Base-by-base conservation (phyloP, 345 rosid genomes). In the Citrus hindsii region DNA sequence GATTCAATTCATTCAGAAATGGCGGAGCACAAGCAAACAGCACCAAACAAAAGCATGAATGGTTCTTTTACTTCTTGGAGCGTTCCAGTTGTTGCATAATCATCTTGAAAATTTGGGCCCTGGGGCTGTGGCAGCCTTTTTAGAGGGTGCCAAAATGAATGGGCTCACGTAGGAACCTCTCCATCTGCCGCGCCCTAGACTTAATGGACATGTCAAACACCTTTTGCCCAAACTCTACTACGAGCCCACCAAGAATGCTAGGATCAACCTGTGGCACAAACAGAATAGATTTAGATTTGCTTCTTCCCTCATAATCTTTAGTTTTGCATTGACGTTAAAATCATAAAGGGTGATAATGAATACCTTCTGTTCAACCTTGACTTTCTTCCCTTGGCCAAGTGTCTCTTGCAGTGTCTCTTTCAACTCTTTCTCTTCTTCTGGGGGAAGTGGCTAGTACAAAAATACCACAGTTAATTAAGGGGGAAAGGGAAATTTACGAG, bases 201-300 rank as follows among this genome's bases (percentile, higher is more conserved):
- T 69, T 88, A 64, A 96, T 96, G 69, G 98, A 96, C 99, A 94
- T 88, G 86, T 96, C 99, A 81, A 96, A 86, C 82, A 96, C 94
- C 95, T 96, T 92, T 76, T 85, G 92, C n/a, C 70, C 83, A 32
- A 92, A 96, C 89, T 96, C 95, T 30, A 96, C 92, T 48, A 94
- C 85, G 7, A 96, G 83, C 67, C 99, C 99, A 66, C 99, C 98
- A 37, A 90, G 94, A 83, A 96, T 94, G 62, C 89, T 96, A 1
- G 97, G 92, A 85, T 96, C 97, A 80, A 96, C 90, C 99, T 96
- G 91, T 94, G 91, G 71, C 67, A 76, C 25, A 64, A 56, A 63
- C 25, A 27, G 19, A 65, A 66, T 7, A 74, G 27, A 38, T 2
- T 77, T 68, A 77, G 53, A 38, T 62, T n/a, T 13, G 33, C 42